phyloP scores from a whole-genome alignment of 257 asterid genomes.

The Cinchona pubescens region DNA sequence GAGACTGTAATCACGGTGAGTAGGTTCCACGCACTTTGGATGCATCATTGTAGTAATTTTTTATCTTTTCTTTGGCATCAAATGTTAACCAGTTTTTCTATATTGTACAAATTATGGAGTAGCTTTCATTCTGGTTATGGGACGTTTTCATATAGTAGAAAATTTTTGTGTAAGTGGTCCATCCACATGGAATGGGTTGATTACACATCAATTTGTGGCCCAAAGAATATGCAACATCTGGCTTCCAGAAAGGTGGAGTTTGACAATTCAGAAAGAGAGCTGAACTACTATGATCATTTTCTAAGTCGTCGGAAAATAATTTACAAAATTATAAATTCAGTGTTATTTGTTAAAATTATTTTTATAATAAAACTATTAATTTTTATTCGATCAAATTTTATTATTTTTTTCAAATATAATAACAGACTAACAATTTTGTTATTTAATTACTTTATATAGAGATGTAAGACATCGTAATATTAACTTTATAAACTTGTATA shows the following conservation, averaged over 20 bases:
- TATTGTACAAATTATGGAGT: background rate
- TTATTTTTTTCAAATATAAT: too few relatives aligned
- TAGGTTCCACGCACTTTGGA: background rate
- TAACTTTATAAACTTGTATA: too few relatives aligned
- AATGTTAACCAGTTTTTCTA: background rate
- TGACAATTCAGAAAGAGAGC: background rate
- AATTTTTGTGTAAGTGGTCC: background rate
- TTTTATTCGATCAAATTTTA: too few relatives aligned
- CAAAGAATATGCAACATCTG: background rate
- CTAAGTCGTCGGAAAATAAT: too few relatives aligned
- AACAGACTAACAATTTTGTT: too few relatives aligned
- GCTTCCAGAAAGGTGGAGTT: background rate
- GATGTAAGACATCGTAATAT: too few relatives aligned
- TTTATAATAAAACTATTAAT: too few relatives aligned
- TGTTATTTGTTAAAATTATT: too few relatives aligned
- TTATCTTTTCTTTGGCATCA: background rate
- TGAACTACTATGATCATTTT: background rate
- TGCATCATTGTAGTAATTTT: background rate
- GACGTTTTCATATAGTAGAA: background rate
- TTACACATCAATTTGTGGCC: background rate
- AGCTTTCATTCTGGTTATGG: background rate
- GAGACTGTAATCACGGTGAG: too few relatives aligned
- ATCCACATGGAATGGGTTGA: background rate
- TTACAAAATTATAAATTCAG: too few relatives aligned
- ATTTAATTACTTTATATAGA: too few relatives aligned